Base-by-base conservation (phyloP, 345 rosid species). In the Euphorbia lathyris region DNA sequence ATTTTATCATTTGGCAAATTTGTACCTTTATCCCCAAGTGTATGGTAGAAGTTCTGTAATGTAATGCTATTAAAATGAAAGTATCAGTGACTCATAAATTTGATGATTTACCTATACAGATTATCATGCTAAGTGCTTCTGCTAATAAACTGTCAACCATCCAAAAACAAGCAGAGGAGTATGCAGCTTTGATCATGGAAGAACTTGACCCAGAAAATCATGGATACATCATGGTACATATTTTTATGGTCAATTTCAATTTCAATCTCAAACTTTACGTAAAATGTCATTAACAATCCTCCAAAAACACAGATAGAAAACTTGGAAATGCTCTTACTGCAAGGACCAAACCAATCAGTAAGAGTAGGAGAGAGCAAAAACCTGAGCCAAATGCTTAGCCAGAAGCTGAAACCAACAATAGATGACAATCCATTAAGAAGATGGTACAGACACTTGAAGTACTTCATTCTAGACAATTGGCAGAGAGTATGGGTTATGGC, bases 151-250 rank as follows among this genome's bases (percentile, higher is more conserved):
- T 88, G 8, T 74, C 81, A 23, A 88, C 76, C 51, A 85, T 90
- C 27, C 89, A 90, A 69, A 81, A 86, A 66, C 87, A 87, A 80
- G 90, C 97, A 29, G 89, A 85, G 76, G 97, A 90, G 42, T 90
- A 90, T 79, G 89, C 97, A 27, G 86, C 91, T 10, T 61, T 90
- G 72, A 90, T 90, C 76, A 87, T 88, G 97, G 97, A 90, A 78
- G 97, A 90, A 74, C 73, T 90, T 43, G 97, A 90, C 62, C 92
- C 92, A 23, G 97, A 88, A 7, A 71, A 84, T 57, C 82, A 72
- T 12, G 97, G 94, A 69, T 84, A 87, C 83, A 88, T 90, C 68
- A 83, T 84, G 97, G 97, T 90, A 81, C 72, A 65, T 22, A 45
- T 16, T 2, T 12, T 45, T 45, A 17, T 12, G 17, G 17, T 45